Conservation (phyloP, 495 filamentous ascomycete genomes). For the Aspergillus bridgeri region DNA sequence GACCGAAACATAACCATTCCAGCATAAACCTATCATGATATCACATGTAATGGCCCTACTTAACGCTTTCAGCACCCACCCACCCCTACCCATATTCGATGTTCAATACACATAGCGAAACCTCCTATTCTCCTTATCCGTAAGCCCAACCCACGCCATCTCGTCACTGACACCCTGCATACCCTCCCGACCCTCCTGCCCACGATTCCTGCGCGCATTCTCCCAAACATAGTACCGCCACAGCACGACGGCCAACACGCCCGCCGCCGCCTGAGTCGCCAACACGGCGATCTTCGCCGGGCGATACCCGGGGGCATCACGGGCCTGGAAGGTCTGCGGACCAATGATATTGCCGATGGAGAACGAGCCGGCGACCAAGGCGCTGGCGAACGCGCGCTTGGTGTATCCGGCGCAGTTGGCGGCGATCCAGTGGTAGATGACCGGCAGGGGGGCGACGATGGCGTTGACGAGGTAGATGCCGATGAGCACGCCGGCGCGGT, state of each 20-base stretch:
- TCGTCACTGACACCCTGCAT: conserved; percentile 17
- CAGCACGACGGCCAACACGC: conserved; percentile 36
- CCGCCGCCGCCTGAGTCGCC: conserved; percentile 41
- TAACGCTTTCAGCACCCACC: no score
- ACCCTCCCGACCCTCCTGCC: conserved; percentile 16
- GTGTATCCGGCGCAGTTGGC: conserved; percentile 43
- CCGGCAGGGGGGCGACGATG: conserved; percentile 30
- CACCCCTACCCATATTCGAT: no score
- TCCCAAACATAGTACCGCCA: conserved; percentile 36
- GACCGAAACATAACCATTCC: no score
- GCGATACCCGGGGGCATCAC: conserved; percentile 43
- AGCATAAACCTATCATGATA: no score
- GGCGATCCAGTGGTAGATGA: conserved; percentile 45
- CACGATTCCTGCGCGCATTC: conserved; percentile 20
- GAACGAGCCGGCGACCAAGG: conserved; percentile 44
- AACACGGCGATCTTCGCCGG: conserved; percentile 61
- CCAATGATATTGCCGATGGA: conserved; percentile 58
- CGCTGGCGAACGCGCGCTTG: conserved; percentile 34
- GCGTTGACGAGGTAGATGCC: conserved; percentile 63
- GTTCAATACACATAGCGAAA: conserved; percentile 30
- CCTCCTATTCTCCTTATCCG: conserved; percentile 13
- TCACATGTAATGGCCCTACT: no score
- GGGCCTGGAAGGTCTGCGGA: conserved; percentile 53
- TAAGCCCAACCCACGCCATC: conserved; percentile 5
- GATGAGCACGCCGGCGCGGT: conserved; percentile 48